Conservation (phyloP, 805 yeast genomes). For the Wickerhamiella allomyrinae region DNA sequence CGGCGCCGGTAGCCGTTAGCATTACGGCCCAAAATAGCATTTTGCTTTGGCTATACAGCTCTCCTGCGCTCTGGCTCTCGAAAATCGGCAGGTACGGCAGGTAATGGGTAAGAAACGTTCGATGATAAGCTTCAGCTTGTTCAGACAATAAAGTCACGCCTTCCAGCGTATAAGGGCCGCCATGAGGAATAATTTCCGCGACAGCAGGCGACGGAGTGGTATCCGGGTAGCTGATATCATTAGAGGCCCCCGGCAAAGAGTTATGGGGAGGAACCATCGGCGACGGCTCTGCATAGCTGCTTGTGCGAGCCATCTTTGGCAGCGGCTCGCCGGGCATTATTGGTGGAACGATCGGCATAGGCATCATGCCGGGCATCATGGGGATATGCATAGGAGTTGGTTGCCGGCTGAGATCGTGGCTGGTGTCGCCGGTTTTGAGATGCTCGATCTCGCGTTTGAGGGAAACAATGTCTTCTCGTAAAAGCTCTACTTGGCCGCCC, state of each 20-base stretch:
- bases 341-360: not conserved
- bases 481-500: conserved; percentile 75
- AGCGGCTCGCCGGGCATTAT: not conserved
- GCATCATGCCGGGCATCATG: not conserved
- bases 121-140: conserved; percentile 62
- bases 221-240: not conserved
- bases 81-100: conserved; percentile 71
- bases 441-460: conserved; percentile 54
- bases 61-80: conserved; percentile 53
- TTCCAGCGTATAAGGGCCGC: conserved; percentile 34
- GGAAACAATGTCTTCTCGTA: conserved; percentile 76
- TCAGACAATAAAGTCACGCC: conserved; percentile 51
- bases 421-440: conserved; percentile 43
- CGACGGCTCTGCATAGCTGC: not conserved
- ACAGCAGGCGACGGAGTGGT: not conserved
- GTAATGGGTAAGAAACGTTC: conserved; percentile 48
- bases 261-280: not conserved
- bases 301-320: not conserved
- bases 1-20: conserved; percentile 61
- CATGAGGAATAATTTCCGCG: conserved; percentile 5
- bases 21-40: conserved; percentile 83
- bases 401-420: too few species aligned
- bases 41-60: conserved; percentile 70
- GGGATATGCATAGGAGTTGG: not conserved
- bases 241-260: too few species aligned